phyloP scores from a whole-genome alignment of 768 basidiomycete genomes.

The Agaricus sinodeliciosus region DNA sequence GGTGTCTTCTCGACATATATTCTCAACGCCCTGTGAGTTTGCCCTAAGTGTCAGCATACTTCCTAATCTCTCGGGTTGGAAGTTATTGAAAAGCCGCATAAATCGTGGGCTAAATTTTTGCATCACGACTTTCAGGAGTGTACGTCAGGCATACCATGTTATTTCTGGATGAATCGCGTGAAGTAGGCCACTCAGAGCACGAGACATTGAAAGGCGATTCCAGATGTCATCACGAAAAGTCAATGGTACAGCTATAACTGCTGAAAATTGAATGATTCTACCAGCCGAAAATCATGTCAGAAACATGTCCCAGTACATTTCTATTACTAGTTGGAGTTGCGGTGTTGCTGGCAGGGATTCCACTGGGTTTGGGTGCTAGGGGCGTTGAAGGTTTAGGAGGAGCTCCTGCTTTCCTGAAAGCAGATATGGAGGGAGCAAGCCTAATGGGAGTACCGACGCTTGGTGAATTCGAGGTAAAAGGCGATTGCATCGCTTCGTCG shows the following conservation, averaged over 20 bases:
- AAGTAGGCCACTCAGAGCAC: not conserved
- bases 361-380: constrained; percentile 12
- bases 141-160: not conserved
- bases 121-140: not conserved
- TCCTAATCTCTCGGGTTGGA: not conserved
- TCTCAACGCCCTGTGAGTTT: not conserved
- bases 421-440: constrained; percentile 66
- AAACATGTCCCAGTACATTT: constrained; percentile 65
- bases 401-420: constrained; percentile 50
- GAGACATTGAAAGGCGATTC: no score
- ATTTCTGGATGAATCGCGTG: constrained; percentile 1
- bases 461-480: constrained; percentile 26
- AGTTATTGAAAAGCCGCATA: constrained; percentile 1
- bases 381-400: constrained; percentile 23
- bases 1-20: not conserved
- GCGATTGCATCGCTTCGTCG: constrained; percentile 29
- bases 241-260: not conserved
- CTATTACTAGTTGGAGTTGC: constrained; percentile 39
- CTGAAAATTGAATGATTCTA: constrained; percentile 23
- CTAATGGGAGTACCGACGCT: constrained; percentile 64
- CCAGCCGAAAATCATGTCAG: constrained; percentile 81
- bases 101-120: constrained; percentile 5
- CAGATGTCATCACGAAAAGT: not conserved
- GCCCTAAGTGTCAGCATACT: not conserved
- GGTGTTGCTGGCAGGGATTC: constrained; percentile 15